These are phyloP conservation scores for Kodamaea plutei DNA, from an alignment of 1,139 yeast species.

Conservation along the genomic window DNA sequence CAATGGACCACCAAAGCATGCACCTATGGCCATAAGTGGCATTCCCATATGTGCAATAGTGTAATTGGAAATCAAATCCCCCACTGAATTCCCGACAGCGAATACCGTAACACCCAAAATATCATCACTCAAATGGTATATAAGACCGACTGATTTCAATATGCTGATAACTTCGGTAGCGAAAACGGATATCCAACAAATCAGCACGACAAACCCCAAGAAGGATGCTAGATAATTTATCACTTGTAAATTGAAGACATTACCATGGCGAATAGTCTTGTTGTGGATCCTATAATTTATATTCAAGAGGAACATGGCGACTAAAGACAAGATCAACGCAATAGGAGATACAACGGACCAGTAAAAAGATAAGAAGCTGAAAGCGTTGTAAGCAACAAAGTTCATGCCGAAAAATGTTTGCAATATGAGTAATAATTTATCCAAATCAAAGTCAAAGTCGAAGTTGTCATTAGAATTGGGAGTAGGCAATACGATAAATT, in stretches of 20 bases:
- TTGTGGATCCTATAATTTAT: slow-evolving; percentile 5
- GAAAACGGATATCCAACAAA: slow-evolving; percentile 69
- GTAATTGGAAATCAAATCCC: slow-evolving; percentile 81
- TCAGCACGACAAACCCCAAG: slow-evolving; percentile 63
- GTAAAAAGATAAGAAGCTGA: slow-evolving; percentile 12
- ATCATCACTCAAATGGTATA: slow-evolving; percentile 68
- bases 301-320: slow-evolving; percentile 4
- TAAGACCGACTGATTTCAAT: slow-evolving; percentile 58
- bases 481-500: background rate
- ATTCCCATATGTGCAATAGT: slow-evolving; percentile 84
- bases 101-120: slow-evolving; percentile 77
- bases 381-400: slow-evolving; percentile 14
- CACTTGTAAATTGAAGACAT: slow-evolving; percentile 9
- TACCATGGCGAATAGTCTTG: slow-evolving; percentile 1
- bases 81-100: slow-evolving; percentile 89
- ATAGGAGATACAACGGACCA: slow-evolving; percentile 10
- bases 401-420: slow-evolving; percentile 19
- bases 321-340: background rate
- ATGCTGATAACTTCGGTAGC: slow-evolving; percentile 76
- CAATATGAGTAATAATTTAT: slow-evolving; percentile 15
- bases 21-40: slow-evolving; percentile 90
- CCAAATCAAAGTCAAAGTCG: slow-evolving; percentile 17
- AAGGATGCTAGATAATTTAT: slow-evolving; percentile 36
- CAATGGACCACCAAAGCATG: slow-evolving; percentile 93
- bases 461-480: slow-evolving; percentile 1